A percentile compares a stretch with the other conserved stretches of the same genome.
phyloP scores from a whole-genome alignment of 768 basidiomycete species.

The Leccinum subtestaceum region DNA sequence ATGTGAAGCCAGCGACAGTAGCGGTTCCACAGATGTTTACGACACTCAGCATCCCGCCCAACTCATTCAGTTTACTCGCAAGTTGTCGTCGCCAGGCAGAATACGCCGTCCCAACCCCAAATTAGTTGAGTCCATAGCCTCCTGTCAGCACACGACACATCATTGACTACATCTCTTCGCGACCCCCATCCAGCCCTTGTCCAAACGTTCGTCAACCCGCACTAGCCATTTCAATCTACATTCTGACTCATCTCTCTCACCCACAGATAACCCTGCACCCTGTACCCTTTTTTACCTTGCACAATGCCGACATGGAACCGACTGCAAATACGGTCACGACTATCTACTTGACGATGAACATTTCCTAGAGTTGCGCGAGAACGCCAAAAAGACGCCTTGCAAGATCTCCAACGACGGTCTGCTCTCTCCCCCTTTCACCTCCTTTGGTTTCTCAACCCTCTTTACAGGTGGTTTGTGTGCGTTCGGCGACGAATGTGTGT shows the following conservation, averaged over 20 bases:
- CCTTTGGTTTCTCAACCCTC: conserved; percentile 1
- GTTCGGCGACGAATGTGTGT: conserved; percentile 59
- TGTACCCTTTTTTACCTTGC: conserved; percentile 66
- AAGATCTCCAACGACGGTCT: conserved; percentile 56
- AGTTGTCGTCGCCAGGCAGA: conserved; percentile 34
- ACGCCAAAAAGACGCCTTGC: conserved; percentile 63
- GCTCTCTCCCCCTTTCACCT: conserved; percentile 7
- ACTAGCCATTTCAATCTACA: neutral
- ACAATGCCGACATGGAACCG: conserved; percentile 54
- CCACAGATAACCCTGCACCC: conserved; percentile 55
- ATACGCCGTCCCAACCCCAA: conserved; percentile 49
- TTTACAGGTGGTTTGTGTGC: conserved; percentile 50
- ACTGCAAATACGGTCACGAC: conserved; percentile 63
- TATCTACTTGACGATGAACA: conserved; percentile 55
- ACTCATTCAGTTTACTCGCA: conserved; percentile 26
- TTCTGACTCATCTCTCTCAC: neutral
- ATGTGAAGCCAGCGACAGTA: conserved; percentile 45
- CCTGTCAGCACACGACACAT: conserved; percentile 1
- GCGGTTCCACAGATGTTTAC: conserved; percentile 45
- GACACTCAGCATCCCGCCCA: conserved; percentile 30
- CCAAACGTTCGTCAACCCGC: conserved; percentile 50
- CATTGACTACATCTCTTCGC: conserved; percentile 19
- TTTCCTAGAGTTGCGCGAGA: conserved; percentile 49
- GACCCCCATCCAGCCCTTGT: conserved; percentile 44
- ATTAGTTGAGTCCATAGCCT: conserved; percentile 41